Evolutionary conservation across 1,284 basidiomycete genomes (phyloP).

Genomic region (Neotropicomus parvogracilis): DNA sequence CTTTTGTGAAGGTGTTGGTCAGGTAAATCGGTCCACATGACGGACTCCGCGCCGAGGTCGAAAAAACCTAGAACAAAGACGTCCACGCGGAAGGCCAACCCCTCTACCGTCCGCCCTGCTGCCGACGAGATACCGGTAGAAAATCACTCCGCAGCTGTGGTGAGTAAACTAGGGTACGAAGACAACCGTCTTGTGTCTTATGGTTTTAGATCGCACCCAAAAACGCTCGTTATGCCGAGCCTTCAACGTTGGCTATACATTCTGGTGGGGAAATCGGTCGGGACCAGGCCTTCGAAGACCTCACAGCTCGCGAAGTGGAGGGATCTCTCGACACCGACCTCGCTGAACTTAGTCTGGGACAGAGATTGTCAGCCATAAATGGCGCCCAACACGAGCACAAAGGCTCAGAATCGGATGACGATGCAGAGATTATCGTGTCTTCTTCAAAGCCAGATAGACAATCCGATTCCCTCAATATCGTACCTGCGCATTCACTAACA

Average conservation of each 20-base stretch:
- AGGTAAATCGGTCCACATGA: conserved; percentile 12
- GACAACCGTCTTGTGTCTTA: conserved; percentile 7
- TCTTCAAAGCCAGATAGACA: conserved; percentile 31
- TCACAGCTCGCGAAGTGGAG: conserved; percentile 49
- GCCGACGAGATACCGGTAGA: conserved; percentile 29
- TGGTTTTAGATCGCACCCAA: conserved; percentile 38
- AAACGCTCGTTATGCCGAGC: conserved; percentile 62
- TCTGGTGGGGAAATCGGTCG: conserved; percentile 63
- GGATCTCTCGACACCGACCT: conserved; percentile 79
- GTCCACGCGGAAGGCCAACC: conserved; percentile 45
- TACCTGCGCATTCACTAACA: conserved; percentile 86
- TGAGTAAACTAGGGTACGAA: conserved; percentile 9
- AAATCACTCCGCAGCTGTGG: conserved; percentile 14
- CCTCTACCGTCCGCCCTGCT: neutral
- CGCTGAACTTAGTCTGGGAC: conserved; percentile 86
- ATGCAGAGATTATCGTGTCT: conserved; percentile 34
- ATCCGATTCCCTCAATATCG: conserved; percentile 40
- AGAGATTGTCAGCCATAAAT: conserved; percentile 74
- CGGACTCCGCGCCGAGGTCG: conserved; percentile 42
- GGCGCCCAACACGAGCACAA: conserved; percentile 41
- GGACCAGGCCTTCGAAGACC: conserved; percentile 54
- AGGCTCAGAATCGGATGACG: conserved; percentile 41
- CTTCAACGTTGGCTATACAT: conserved; percentile 53
- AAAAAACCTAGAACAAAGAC: conserved; percentile 55
- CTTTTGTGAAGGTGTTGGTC: neutral